Percentiles rank a stretch among this genome's conserved stretches.
phyloP scores from a whole-genome alignment of 805 yeast genomes.

The Ascoidea rubescens region DNA sequence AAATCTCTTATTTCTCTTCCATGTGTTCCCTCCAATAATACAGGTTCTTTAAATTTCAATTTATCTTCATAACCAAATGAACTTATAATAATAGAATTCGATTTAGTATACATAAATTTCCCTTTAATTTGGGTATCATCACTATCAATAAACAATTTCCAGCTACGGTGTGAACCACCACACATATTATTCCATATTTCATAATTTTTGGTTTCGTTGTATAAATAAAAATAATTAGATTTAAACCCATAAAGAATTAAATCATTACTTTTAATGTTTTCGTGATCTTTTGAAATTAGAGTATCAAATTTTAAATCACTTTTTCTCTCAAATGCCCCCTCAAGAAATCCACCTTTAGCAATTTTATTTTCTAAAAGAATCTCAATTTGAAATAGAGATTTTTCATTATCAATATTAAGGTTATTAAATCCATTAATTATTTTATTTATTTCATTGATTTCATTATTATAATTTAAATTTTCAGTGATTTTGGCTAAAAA shows the following conservation, averaged over 20 bases:
- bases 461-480: neutral
- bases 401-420: constrained; percentile 2
- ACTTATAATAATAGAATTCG: constrained; percentile 32
- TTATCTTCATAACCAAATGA: constrained; percentile 11
- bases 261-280: constrained; percentile 22
- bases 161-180: constrained; percentile 85
- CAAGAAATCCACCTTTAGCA: constrained; percentile 59
- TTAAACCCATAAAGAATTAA: constrained; percentile 68
- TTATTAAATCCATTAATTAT: constrained; percentile 4
- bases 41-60: constrained; percentile 8
- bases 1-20: constrained; percentile 85
- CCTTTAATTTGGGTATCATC: constrained; percentile 15
- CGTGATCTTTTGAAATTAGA: neutral
- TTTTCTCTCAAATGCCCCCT: constrained; percentile 43
- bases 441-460: neutral
- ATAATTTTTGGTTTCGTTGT: constrained; percentile 66
- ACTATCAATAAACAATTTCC: constrained; percentile 36
- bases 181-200: constrained; percentile 62
- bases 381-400: constrained; percentile 6
- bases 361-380: constrained; percentile 45
- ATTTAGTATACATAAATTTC: constrained; percentile 45
- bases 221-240: constrained; percentile 62
- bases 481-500: constrained; percentile 16
- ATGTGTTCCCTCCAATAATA: constrained; percentile 56
- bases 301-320: neutral